phyloP scores from a whole-genome alignment of 1,139 yeast genomes.

The Saccharomycopsis crataegensis region DNA sequence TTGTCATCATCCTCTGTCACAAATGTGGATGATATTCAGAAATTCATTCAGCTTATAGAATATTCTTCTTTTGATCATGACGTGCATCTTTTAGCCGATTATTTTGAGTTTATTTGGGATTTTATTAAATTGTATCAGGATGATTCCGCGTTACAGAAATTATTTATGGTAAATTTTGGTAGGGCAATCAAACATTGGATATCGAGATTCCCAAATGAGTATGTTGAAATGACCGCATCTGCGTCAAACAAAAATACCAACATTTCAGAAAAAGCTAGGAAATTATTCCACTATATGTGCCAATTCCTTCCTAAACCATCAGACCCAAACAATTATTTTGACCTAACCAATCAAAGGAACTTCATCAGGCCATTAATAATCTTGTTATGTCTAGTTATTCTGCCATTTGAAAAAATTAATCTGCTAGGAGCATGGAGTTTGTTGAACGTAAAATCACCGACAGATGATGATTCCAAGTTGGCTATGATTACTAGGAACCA shows the following conservation, averaged over 20 bases:
- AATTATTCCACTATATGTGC: constrained; percentile 2
- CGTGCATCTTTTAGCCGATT: too few relatives aligned
- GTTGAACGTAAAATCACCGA: too few relatives aligned
- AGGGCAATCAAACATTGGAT: constrained; percentile 11
- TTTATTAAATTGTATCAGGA: neutral
- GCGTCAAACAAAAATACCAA: neutral
- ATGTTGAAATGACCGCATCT: neutral
- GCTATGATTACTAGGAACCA: too few relatives aligned
- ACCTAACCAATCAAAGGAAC: neutral
- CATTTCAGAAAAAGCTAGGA: neutral
- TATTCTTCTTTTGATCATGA: too few relatives aligned
- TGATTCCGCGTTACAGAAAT: neutral
- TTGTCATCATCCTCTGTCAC: too few relatives aligned
- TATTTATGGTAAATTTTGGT: constrained; percentile 7
- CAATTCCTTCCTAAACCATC: neutral
- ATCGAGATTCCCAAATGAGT: neutral
- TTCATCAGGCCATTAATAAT: neutral
- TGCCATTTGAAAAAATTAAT: too few relatives aligned
- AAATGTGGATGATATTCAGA: too few relatives aligned
- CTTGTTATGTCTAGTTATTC: neutral
- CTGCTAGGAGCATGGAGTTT: too few relatives aligned
- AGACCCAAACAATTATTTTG: too few relatives aligned
- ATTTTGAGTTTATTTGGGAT: neutral
- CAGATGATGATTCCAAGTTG: too few relatives aligned
- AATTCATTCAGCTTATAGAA: too few relatives aligned